Conservation (phyloP, 1,284 basidiomycete genomes). For the Marasmius fiardii region DNA sequence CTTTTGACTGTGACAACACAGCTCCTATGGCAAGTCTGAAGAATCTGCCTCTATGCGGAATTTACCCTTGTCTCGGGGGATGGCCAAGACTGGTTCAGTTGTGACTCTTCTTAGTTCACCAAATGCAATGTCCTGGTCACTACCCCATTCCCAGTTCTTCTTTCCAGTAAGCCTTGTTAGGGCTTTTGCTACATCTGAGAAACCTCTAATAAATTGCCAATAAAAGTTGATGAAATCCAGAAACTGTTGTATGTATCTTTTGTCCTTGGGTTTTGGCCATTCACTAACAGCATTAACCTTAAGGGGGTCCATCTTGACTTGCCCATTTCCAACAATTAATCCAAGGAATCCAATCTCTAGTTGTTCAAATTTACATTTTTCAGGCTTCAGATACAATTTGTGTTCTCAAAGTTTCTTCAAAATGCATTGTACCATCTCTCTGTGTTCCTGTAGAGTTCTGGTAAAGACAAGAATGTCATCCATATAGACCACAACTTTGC, state of each 20-base stretch:
- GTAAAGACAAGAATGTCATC: constrained; percentile 28
- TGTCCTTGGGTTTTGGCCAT: background rate
- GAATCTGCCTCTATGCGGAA: background rate
- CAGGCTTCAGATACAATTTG: constrained; percentile 29
- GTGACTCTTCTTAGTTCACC: no score
- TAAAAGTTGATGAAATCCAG: background rate
- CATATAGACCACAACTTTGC: constrained; percentile 31
- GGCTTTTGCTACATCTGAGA: background rate
- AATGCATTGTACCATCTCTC: constrained; percentile 23
- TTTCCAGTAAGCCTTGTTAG: background rate
- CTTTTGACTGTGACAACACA: background rate
- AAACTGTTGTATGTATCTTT: background rate
- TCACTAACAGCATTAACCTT: background rate
- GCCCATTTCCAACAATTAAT: constrained; percentile 24
- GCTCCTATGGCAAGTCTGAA: background rate
- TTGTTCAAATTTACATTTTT: constrained; percentile 36
- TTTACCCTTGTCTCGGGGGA: background rate
- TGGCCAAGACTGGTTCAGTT: background rate
- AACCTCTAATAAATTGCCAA: background rate
- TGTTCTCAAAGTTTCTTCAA: constrained; percentile 29
- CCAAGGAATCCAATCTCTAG: constrained; percentile 36
- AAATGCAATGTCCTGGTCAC: no score
- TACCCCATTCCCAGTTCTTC: background rate
- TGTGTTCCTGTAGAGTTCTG: constrained; percentile 16
- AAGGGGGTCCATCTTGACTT: background rate